Base-by-base conservation (phyloP, 2,329 filamentous ascomycete genomes). In the Arthrinium phaeospermum region DNA sequence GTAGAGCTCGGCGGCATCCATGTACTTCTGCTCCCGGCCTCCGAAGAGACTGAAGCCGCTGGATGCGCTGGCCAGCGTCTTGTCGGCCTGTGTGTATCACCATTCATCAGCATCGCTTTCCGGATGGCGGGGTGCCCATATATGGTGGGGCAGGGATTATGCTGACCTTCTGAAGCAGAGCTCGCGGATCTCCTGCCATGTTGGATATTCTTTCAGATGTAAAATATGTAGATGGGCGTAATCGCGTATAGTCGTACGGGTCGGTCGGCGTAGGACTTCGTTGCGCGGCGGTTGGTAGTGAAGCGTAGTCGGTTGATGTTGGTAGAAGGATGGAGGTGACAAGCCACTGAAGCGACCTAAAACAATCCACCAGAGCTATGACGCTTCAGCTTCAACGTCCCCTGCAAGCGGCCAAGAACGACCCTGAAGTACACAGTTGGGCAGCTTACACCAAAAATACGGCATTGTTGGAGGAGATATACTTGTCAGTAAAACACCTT, bases 41-140 rank as follows among this genome's bases (percentile, higher is more conserved):
- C 95, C 94, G 78, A 99, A 98, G 84, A 98, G 91, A 82, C 91
- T 94, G 85, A 98, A 98, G 78, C 95, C 95, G 41, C 93, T 87
- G 27, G 90, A 87, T 53, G 96, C 95, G 76, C 92, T 87, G 78
- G 91, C 85, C 37, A 93, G 89, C 70, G 91, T 88, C 86, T 96
- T 97, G 80, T 98, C 94, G 85, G 96, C 96, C 95, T 98, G 81
- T 76, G 47, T 51, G 47, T 16, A 51, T 44, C 64, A 24, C 53
- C 24, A 34, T 46, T 64, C 69, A 71, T 44, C 53, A 57, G 51
- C 27, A 71, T 71, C 19, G 57, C 57, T 37, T 24, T 64, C 57
- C n/a, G 22, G 53, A 61, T 61, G 34, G 44, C 27, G 37, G 41
- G 44, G 37, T 49, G 53, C 37, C 53, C 41, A 44, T 10, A 44